A percentile compares a stretch with the other conserved stretches of the same genome.
Conservation (phyloP, 164 flowering plant species). For the Macadamia tetraphylla region DNA sequence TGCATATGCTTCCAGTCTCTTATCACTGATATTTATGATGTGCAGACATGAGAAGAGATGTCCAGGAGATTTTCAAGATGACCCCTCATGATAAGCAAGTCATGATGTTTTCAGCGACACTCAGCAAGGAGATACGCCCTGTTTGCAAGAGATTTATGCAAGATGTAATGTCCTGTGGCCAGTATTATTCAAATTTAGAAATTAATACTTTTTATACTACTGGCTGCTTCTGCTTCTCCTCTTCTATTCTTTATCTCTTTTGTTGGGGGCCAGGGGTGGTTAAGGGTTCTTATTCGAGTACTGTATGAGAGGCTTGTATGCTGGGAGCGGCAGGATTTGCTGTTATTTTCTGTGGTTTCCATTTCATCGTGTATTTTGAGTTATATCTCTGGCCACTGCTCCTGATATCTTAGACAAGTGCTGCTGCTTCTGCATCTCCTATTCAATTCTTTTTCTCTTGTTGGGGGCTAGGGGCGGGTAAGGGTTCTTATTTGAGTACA, state of each 20-base stretch:
- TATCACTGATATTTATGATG: constrained; percentile 1
- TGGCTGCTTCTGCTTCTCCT: too few species aligned
- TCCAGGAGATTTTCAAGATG: constrained; percentile 96
- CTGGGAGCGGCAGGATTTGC: background rate
- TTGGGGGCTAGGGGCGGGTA: too few species aligned
- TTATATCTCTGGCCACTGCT: too few species aligned
- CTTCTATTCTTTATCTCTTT: too few species aligned
- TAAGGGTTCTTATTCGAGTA: constrained; percentile 7
- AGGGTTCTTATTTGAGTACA: too few species aligned
- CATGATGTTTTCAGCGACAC: constrained; percentile 99
- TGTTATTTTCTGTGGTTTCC: too few species aligned
- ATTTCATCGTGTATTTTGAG: too few species aligned
- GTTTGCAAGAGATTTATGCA: constrained; percentile 99
- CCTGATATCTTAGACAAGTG: too few species aligned
- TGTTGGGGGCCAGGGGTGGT: background rate
- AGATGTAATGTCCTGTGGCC: constrained; percentile 95
- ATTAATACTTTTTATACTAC: constrained; percentile 30
- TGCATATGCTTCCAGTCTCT: background rate
- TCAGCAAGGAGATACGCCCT: constrained; percentile 98
- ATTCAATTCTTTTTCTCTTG: too few species aligned
- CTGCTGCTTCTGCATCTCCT: too few species aligned
- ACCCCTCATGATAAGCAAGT: constrained; percentile 99
- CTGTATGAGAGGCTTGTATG: background rate
- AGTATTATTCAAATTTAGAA: constrained; percentile 40
- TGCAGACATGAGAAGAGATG: constrained; percentile 97